phyloP scores from a whole-genome alignment of 2,329 filamentous ascomycete species.

The Nemania serpens region DNA sequence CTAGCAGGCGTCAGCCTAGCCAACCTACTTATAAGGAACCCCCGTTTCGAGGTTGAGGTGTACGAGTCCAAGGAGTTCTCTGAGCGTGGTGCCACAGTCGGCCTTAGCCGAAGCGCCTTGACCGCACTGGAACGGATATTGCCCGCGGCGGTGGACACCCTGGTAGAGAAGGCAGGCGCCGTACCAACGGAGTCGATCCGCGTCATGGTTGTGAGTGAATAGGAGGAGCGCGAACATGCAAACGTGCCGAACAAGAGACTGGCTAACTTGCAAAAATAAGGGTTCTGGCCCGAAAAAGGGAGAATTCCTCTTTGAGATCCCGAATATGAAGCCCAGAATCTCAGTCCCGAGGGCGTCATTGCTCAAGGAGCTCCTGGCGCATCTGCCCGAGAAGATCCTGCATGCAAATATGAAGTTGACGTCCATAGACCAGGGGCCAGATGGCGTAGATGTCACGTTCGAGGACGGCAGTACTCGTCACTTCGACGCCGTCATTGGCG shows the following conservation, averaged over 20 bases:
- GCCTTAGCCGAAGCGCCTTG: slow-evolving; percentile 18
- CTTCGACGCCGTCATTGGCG: neutral
- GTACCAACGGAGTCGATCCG: slow-evolving; percentile 18
- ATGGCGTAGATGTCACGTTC: neutral
- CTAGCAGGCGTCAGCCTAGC: slow-evolving; percentile 23
- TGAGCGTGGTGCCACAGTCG: slow-evolving; percentile 25
- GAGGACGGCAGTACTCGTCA: too few relatives aligned
- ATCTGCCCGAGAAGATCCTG: slow-evolving; percentile 19
- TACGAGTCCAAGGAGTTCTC: slow-evolving; percentile 27
- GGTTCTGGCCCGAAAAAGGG: slow-evolving; percentile 2
- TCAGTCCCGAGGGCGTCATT: slow-evolving; percentile 24
- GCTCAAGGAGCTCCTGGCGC: slow-evolving; percentile 23
- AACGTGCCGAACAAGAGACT: neutral
- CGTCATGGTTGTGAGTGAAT: slow-evolving; percentile 19
- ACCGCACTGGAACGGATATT: slow-evolving; percentile 14
- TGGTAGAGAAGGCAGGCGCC: slow-evolving; percentile 21
- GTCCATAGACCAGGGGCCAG: neutral
- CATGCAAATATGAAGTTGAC: slow-evolving; percentile 26
- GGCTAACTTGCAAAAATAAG: slow-evolving; percentile 2
- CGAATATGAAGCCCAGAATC: slow-evolving; percentile 12
- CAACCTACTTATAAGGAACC: slow-evolving; percentile 20
- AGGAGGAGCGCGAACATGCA: neutral
- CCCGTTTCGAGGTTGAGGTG: slow-evolving; percentile 16
- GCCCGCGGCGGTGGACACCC: slow-evolving; percentile 6
- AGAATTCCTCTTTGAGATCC: slow-evolving; percentile 16